Conservation (phyloP, 2,329 filamentous ascomycete species). For the Pseudogymnoascus sp. region DNA sequence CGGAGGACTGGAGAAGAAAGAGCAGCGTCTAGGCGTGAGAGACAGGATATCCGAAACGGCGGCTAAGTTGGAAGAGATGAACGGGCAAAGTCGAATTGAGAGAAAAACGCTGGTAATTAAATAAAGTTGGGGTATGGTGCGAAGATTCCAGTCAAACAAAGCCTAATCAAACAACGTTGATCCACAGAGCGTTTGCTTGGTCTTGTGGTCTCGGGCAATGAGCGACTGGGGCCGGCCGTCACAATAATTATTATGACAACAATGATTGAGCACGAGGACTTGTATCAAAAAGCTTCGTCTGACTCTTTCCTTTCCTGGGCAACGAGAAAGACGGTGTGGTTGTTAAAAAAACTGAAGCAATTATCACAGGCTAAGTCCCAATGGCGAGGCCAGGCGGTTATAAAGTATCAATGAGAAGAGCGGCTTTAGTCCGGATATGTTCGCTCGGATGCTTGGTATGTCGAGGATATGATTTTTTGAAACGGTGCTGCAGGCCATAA, state of each 20-base stretch:
- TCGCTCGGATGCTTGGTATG: not conserved
- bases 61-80: not conserved
- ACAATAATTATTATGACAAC: constrained; percentile 3
- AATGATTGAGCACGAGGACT: not conserved
- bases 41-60: constrained; percentile 3
- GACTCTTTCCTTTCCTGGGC: not conserved
- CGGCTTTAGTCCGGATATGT: not conserved
- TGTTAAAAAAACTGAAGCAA: not conserved
- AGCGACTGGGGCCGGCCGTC: constrained; percentile 2
- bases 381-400: not conserved
- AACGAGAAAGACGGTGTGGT: not conserved
- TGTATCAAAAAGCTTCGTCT: not conserved
- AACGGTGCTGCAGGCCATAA: not conserved
- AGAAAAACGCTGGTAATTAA: not conserved
- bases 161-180: constrained; percentile 4
- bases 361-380: not conserved
- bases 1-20: not conserved
- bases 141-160: constrained; percentile 1
- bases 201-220: not conserved
- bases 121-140: not conserved
- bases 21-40: not conserved
- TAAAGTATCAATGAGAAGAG: not conserved
- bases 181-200: constrained; percentile 3
- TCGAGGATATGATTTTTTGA: not conserved
- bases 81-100: not conserved